Evolutionary conservation across 2,329 filamentous ascomycete genomes (phyloP).

Genomic region (Ophiostoma novo-ulmi): DNA sequence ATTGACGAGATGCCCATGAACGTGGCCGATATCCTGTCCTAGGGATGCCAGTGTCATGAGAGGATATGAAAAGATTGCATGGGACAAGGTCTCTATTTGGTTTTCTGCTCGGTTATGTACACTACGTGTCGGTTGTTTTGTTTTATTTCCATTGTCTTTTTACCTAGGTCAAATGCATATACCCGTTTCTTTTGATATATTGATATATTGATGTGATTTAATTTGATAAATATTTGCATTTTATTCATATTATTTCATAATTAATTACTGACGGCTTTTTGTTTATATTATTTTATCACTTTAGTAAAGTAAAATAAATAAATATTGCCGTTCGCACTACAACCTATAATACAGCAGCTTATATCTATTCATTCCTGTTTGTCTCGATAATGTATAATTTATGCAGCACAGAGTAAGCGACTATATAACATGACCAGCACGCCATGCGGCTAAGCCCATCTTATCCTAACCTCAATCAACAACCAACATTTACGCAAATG

Average conservation of each 20-base stretch:
- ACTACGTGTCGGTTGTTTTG: not conserved
- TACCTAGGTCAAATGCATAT: constrained; percentile 14
- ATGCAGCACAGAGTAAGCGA: too few relatives aligned
- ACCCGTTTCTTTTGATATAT: constrained; percentile 14
- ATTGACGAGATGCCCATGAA: constrained; percentile 99
- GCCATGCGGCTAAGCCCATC: too few relatives aligned
- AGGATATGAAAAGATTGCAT: constrained; percentile 19
- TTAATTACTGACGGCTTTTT: too few relatives aligned
- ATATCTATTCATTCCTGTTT: too few relatives aligned
- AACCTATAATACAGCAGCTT: too few relatives aligned
- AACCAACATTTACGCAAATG: constrained; percentile 35
- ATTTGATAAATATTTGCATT: not conserved
- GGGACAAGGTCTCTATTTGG: not conserved
- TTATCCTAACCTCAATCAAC: not conserved
- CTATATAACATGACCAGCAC: too few relatives aligned
- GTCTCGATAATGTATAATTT: too few relatives aligned
- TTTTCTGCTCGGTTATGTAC: not conserved
- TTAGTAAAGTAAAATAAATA: too few relatives aligned
- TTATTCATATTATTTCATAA: too few relatives aligned
- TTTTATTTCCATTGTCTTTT: not conserved
- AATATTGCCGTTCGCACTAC: too few relatives aligned
- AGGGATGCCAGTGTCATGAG: not conserved
- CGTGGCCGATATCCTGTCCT: constrained; percentile 56
- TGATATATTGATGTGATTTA: not conserved
- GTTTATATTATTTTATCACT: too few relatives aligned